phyloP scores from a whole-genome alignment of 768 basidiomycete genomes.

The Chalciporus pseudorubinellus region DNA sequence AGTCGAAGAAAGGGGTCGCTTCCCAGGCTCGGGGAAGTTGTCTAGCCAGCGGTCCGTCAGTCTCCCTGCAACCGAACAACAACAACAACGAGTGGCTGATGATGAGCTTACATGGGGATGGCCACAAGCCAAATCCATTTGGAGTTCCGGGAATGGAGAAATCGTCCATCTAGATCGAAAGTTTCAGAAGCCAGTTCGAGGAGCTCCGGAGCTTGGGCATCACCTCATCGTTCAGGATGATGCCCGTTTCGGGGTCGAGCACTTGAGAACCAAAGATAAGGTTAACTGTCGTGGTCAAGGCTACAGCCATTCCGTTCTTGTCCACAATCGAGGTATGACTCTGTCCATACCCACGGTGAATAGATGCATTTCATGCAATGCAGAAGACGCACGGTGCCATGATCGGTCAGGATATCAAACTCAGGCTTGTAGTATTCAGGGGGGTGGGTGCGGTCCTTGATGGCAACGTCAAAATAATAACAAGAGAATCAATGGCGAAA shows the following conservation, averaged over 20 bases:
- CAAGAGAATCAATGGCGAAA: background rate
- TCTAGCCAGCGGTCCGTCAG: conserved; percentile 39
- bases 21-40: conserved; percentile 86
- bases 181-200: background rate
- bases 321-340: conserved; percentile 87
- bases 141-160: conserved; percentile 84
- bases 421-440: conserved; percentile 83
- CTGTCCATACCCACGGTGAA: conserved; percentile 34
- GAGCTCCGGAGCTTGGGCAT: conserved; percentile 4
- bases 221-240: conserved; percentile 87
- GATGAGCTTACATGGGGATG: conserved; percentile 65
- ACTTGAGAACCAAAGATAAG: conserved; percentile 86
- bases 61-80: background rate
- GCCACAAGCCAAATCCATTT: conserved; percentile 79
- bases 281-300: conserved; percentile 88
- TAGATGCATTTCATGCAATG: conserved; percentile 1
- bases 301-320: conserved; percentile 79
- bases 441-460: conserved; percentile 75
- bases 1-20: conserved; percentile 88
- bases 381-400: conserved; percentile 61
- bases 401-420: conserved; percentile 74
- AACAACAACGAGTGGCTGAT: background rate
- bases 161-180: conserved; percentile 70
- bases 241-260: conserved; percentile 81
- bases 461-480: conserved; percentile 10